Conservation (phyloP, 179 eudicot genomes). For the Sideroxylon spinosum region DNA sequence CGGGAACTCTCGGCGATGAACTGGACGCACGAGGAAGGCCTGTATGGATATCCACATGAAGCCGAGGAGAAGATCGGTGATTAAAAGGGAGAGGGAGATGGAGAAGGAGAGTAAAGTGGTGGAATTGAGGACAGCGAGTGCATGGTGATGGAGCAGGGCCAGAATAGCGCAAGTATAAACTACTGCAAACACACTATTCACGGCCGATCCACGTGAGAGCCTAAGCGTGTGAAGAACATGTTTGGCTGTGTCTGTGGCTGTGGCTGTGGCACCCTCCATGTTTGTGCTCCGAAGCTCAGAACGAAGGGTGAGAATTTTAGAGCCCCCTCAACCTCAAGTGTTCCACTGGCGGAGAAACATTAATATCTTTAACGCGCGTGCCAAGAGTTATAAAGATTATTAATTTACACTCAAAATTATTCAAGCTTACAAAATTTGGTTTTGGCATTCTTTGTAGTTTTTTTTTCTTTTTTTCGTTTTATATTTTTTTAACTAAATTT, state of each 20-base stretch:
- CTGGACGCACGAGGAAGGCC: neutral
- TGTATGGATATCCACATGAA: slow-evolving; percentile 50
- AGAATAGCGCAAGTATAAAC: slow-evolving; percentile 40
- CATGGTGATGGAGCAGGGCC: slow-evolving; percentile 44
- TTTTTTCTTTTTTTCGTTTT: too few relatives aligned
- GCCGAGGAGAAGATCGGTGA: slow-evolving; percentile 49
- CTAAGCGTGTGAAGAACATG: slow-evolving; percentile 39
- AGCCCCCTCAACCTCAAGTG: too few relatives aligned
- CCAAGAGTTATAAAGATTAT: too few relatives aligned
- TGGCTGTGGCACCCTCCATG: too few relatives aligned
- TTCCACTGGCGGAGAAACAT: too few relatives aligned
- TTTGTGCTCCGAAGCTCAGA: too few relatives aligned
- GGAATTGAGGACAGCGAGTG: slow-evolving; percentile 22
- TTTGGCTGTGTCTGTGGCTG: neutral
- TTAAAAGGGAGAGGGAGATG: slow-evolving; percentile 19
- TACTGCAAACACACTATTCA: slow-evolving; percentile 46
- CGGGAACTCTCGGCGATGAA: neutral
- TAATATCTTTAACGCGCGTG: too few relatives aligned
- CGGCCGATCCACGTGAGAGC: slow-evolving; percentile 33
- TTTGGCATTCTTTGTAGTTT: too few relatives aligned
- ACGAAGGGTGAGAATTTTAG: too few relatives aligned
- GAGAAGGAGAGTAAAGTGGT: slow-evolving; percentile 8
- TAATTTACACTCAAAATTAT: too few relatives aligned
- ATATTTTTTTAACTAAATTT: too few relatives aligned
- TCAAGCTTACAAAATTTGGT: too few relatives aligned